phyloP scores from a whole-genome alignment of 345 rosid genomes.

The Mallotus nudiflorus region DNA sequence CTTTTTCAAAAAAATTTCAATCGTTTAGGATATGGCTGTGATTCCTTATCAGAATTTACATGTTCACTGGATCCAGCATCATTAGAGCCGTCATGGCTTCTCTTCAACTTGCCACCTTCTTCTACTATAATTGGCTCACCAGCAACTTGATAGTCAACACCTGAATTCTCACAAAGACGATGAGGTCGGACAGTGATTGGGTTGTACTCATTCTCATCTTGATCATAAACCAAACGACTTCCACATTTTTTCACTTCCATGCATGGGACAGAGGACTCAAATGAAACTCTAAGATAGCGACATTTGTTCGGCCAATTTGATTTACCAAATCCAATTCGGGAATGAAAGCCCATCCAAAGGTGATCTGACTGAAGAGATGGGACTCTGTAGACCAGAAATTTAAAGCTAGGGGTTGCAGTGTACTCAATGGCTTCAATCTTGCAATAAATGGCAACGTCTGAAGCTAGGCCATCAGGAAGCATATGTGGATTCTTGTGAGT shows the following conservation, averaged over 20 bases:
- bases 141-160: neutral
- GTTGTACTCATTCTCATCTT: neutral
- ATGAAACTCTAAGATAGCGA: neutral
- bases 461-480: neutral
- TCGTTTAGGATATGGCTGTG: neutral
- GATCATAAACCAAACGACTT: conserved; percentile 9
- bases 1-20: neutral
- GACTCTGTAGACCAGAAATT: conserved; percentile 11
- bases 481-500: neutral
- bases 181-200: too few relatives aligned
- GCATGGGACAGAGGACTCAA: conserved; percentile 3
- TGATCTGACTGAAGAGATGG: conserved; percentile 8
- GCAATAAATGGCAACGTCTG: conserved; percentile 15
- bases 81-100: neutral
- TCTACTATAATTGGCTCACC: neutral
- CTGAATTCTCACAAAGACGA: neutral
- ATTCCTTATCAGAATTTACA: neutral
- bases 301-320: neutral
- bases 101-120: neutral
- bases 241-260: conserved; percentile 13
- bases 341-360: conserved; percentile 16
- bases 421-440: neutral
- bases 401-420: neutral
- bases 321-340: conserved; percentile 6
- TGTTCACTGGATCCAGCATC: neutral